Percentiles rank a stretch among this genome's conserved stretches.
phyloP scores from a whole-genome alignment of 2,329 filamentous ascomycete species.

The Aspergillus tubingensis region DNA sequence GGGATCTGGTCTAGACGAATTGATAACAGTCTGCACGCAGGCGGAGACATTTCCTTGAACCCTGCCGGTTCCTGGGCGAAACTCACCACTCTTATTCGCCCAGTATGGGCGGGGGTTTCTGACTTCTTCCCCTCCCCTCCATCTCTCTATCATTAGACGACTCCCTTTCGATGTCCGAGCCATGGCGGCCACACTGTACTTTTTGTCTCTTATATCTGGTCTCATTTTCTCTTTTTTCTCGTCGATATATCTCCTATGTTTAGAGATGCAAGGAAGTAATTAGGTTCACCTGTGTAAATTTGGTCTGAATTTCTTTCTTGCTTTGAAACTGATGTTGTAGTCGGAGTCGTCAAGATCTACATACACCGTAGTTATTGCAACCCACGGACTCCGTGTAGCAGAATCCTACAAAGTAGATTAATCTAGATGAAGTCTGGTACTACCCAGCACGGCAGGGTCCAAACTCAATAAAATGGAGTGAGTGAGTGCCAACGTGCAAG shows the following conservation, averaged over 20 bases:
- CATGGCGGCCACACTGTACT: slow-evolving; percentile 28
- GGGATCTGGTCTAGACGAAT: slow-evolving; percentile 77
- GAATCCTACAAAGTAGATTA: background rate
- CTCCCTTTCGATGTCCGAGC: slow-evolving; percentile 12
- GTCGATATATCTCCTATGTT: slow-evolving; percentile 26
- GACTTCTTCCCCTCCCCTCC: background rate
- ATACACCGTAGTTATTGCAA: background rate
- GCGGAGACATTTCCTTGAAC: slow-evolving; percentile 2
- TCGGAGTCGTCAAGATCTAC: background rate
- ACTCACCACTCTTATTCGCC: background rate
- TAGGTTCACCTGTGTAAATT: slow-evolving; percentile 37
- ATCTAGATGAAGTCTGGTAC: background rate
- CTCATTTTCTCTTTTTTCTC: slow-evolving; percentile 22
- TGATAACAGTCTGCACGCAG: background rate
- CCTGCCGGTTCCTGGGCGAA: slow-evolving; percentile 1
- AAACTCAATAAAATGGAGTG: background rate
- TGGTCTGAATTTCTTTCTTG: slow-evolving; percentile 1
- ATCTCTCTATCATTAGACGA: slow-evolving; percentile 8
- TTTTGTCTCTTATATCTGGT: slow-evolving; percentile 9
- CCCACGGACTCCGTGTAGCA: background rate
- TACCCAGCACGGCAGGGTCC: background rate
- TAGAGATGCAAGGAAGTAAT: slow-evolving; percentile 41
- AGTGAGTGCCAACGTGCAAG: background rate
- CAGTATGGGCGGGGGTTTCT: background rate
- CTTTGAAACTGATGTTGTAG: background rate